phyloP scores from a whole-genome alignment of 192 early-diverging fungal species.

The Globomyces pollinis-pini region DNA sequence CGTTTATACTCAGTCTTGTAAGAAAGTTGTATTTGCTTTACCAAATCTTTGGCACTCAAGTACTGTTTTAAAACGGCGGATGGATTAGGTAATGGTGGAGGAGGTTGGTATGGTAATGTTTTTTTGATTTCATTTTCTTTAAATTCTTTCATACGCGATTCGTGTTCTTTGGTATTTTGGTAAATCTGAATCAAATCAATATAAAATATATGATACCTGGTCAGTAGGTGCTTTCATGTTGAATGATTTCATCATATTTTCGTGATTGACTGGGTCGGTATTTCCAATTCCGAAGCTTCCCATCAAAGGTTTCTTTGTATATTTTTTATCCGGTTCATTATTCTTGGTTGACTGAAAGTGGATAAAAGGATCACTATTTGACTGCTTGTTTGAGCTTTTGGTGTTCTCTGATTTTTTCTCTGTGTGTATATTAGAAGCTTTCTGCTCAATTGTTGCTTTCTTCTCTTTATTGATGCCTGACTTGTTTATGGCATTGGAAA shows the following conservation, averaged over 20 bases:
- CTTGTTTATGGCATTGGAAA: too few relatives aligned
- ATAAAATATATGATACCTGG: not conserved
- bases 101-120: not conserved
- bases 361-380: too few relatives aligned
- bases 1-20: slow-evolving; percentile 12
- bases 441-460: too few relatives aligned
- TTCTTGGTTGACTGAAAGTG: too few relatives aligned
- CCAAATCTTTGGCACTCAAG: not conserved
- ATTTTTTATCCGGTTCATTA: not conserved
- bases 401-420: too few relatives aligned
- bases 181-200: not conserved
- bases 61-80: not conserved
- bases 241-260: slow-evolving; percentile 8
- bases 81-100: not conserved
- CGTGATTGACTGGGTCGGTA: not conserved
- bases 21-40: not conserved
- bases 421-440: too few relatives aligned
- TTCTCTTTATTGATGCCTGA: too few relatives aligned
- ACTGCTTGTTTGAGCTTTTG: too few relatives aligned
- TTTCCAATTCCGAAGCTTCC: slow-evolving; percentile 3
- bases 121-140: not conserved
- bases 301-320: slow-evolving; percentile 1
- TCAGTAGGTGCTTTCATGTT: not conserved
- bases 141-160: not conserved
- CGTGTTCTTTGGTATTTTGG: not conserved